These are phyloP conservation scores for Wickerhamomyces bovis DNA, from an alignment of 805 yeast species.

Conservation along the genomic window DNA sequence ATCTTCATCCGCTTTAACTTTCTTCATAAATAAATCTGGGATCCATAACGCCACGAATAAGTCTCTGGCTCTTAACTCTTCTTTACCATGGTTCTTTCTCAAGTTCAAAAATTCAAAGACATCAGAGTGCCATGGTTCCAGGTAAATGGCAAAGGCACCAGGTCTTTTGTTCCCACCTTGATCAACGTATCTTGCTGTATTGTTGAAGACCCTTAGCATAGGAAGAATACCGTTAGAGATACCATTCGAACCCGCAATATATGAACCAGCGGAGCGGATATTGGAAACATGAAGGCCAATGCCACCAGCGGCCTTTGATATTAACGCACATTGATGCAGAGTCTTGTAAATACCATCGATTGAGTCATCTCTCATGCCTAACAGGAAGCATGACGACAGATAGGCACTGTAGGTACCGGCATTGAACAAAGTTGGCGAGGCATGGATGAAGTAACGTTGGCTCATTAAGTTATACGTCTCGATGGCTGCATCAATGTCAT, in stretches of 20 bases:
- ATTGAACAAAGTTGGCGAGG: conserved; percentile 94
- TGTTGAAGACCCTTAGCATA: conserved; percentile 91
- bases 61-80: conserved; percentile 90
- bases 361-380: conserved; percentile 90
- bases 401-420: conserved; percentile 85
- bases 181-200: conserved; percentile 95
- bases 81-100: conserved; percentile 93
- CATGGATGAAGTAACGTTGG: conserved; percentile 81
- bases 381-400: conserved; percentile 86
- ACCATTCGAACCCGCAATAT: conserved; percentile 90
- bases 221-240: conserved; percentile 90
- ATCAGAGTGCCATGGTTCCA: conserved; percentile 98
- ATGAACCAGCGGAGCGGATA: conserved; percentile 83
- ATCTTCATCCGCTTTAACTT: conserved; percentile 68
- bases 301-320: conserved; percentile 95
- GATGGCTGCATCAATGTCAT: conserved; percentile 53
- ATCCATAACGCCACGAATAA: conserved; percentile 92
- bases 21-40: conserved; percentile 89
- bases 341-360: conserved; percentile 94
- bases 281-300: conserved; percentile 87
- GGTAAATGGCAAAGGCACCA: conserved; percentile 90
- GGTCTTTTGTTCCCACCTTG: conserved; percentile 99
- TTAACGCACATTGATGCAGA: conserved; percentile 79
- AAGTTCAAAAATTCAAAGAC: conserved; percentile 81
- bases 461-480: conserved; percentile 92